Evolutionary conservation across 2,329 filamentous ascomycete genomes (phyloP), one percentile per base, ranked within the genome.

Genomic region (Tothia fuscella): DNA sequence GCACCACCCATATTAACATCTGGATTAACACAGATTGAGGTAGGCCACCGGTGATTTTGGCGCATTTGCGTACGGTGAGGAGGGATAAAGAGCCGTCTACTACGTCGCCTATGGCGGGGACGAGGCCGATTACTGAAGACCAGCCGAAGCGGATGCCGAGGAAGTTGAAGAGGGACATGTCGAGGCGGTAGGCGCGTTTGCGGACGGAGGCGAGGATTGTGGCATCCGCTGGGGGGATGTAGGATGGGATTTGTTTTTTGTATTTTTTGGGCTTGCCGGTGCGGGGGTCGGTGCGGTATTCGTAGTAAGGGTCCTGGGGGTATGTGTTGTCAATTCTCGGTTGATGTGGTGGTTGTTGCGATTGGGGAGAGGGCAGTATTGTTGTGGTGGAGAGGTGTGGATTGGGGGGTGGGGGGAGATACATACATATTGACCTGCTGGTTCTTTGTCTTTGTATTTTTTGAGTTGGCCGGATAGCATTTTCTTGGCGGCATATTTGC

Each of bases 251-350:
- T 17, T 85, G 82, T 64, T 93, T 93, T 65, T 82, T 85, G 56
- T 80, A 75, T 61, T 83, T 93, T 68, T 86, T 89, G 44, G 72
- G 70, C 58, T 87, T 93, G 53, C 76, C 78, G 20, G 78, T 76
- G 41, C 68, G 74, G 6, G 82, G 83, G 31, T 88, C 80, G 17
- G 80, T 78, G 26, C 94, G 78, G 50, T 78, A 71, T 59, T 93
- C 85, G 53, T 88, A 93, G 65, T 87, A 94, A 5, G 88, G 87
- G 57, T 96, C 88, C 84, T 95, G 53, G 6, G n/a, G n/a, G n/a
- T n/a, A n/a, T n/a, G n/a, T n/a, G n/a, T n/a, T n/a, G n/a, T n/a
- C n/a, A 35, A 42, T 24, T 9, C 17, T 48, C 26, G 45, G 41
- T 38, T 36, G 30, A 16, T 28, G 7, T 17, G 32, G 10, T 9